Conservation (phyloP, 192 early-diverging fungal species). For the Rhizophagus prolifer region DNA sequence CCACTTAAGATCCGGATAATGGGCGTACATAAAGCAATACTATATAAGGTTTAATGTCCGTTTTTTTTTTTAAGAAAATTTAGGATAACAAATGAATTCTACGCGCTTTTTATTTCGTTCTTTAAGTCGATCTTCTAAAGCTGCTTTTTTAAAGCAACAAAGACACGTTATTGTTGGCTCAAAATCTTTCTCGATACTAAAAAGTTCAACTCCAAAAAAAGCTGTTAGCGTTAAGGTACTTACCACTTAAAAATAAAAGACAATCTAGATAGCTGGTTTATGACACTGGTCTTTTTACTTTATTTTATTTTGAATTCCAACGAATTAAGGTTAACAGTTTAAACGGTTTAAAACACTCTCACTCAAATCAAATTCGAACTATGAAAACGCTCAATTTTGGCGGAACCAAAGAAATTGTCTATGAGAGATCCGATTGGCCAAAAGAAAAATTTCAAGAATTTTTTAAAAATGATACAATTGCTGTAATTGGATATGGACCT, state of each 20-base stretch:
- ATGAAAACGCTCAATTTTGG: conserved; percentile 96
- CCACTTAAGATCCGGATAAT: too few species aligned
- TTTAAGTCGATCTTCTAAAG: not conserved
- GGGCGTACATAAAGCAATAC: too few species aligned
- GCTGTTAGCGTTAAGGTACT: not conserved
- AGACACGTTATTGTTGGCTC: not conserved
- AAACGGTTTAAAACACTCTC: not conserved
- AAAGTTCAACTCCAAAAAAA: not conserved
- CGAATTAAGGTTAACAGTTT: not conserved
- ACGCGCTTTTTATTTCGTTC: not conserved
- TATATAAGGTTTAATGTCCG: too few species aligned
- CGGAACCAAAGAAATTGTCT: conserved; percentile 87
- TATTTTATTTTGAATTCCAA: not conserved
- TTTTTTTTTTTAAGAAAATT: too few species aligned
- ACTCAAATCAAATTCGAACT: conserved; percentile 59
- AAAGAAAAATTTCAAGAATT: conserved; percentile 85
- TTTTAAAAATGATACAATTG: conserved; percentile 91
- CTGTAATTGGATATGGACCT: conserved; percentile 92
- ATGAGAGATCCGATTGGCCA: conserved; percentile 93
- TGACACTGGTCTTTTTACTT: too few species aligned
- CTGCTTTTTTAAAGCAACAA: not conserved
- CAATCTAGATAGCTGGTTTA: too few species aligned
- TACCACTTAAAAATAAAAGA: not conserved
- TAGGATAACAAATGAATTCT: not conserved
- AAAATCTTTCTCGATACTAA: not conserved